These are phyloP conservation scores for Ogataea trehalophila DNA, from an alignment of 805 yeast genomes.

Conservation along the genomic window DNA sequence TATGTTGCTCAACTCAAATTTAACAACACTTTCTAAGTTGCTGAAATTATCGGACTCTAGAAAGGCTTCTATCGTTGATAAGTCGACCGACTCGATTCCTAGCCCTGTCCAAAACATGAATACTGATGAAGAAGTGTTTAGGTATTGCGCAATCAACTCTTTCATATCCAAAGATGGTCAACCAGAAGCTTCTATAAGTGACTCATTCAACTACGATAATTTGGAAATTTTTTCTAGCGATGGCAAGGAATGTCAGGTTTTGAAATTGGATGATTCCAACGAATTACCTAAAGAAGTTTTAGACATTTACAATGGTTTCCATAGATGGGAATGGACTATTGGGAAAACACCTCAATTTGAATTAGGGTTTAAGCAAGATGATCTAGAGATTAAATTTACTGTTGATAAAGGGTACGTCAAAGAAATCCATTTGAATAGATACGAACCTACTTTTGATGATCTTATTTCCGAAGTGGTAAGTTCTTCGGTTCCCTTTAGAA, in stretches of 20 bases:
- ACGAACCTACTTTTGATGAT: constrained; percentile 11
- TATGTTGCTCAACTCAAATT: constrained; percentile 68
- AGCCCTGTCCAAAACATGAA: constrained; percentile 72
- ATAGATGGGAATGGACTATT: constrained; percentile 68
- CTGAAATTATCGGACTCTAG: constrained; percentile 34
- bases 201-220: constrained; percentile 10
- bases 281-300: constrained; percentile 35
- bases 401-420: constrained; percentile 48
- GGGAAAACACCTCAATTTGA: constrained; percentile 75
- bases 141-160: constrained; percentile 36
- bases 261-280: constrained; percentile 20
- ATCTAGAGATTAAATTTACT: constrained; percentile 27
- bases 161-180: constrained; percentile 30
- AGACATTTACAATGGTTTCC: constrained; percentile 37
- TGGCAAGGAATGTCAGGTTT: constrained; percentile 14
- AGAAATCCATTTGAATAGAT: constrained; percentile 8
- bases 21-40: constrained; percentile 55
- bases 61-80: constrained; percentile 19
- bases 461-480: constrained; percentile 8
- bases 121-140: constrained; percentile 41
- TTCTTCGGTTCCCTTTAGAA: constrained; percentile 15
- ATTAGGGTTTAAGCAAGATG: constrained; percentile 38
- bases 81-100: constrained; percentile 65
- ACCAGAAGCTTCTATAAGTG: constrained; percentile 6
- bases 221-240: constrained; percentile 3